Evolutionary conservation across 257 asterid species (phyloP).

Genomic region (Scutellaria galericulata): DNA sequence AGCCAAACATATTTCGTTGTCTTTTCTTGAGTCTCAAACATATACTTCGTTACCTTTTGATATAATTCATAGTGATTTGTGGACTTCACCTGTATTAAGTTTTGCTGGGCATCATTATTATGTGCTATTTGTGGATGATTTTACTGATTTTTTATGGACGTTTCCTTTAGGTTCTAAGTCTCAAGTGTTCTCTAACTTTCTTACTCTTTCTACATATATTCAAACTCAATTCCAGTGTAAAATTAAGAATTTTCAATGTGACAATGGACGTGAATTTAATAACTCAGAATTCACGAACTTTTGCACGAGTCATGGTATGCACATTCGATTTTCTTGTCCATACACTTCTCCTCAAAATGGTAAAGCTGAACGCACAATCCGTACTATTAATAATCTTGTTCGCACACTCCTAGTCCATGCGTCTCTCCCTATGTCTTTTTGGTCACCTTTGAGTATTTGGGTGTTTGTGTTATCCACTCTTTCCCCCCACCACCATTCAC

Average conservation of each 20-base stretch:
- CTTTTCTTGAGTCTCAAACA: background rate
- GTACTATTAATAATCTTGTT: background rate
- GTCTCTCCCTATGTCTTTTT: background rate
- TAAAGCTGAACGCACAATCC: background rate
- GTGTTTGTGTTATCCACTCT: too few relatives aligned
- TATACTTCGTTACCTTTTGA: background rate
- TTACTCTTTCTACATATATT: too few relatives aligned
- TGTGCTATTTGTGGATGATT: background rate
- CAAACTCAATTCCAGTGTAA: background rate
- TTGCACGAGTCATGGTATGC: too few relatives aligned
- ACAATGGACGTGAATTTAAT: too few relatives aligned
- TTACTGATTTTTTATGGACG: background rate
- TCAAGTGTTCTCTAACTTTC: background rate
- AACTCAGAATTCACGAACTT: too few relatives aligned
- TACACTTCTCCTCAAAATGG: background rate
- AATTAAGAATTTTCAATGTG: background rate
- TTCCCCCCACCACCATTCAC: too few relatives aligned
- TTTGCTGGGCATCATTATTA: background rate
- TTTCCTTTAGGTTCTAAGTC: background rate
- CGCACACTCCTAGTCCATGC: background rate
- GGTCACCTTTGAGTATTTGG: too few relatives aligned
- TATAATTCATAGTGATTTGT: background rate
- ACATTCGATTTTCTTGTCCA: background rate
- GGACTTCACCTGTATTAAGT: background rate
- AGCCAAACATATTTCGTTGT: background rate